phyloP scores from a whole-genome alignment of 2,329 filamentous ascomycete genomes.

The Sclerotinia minor region DNA sequence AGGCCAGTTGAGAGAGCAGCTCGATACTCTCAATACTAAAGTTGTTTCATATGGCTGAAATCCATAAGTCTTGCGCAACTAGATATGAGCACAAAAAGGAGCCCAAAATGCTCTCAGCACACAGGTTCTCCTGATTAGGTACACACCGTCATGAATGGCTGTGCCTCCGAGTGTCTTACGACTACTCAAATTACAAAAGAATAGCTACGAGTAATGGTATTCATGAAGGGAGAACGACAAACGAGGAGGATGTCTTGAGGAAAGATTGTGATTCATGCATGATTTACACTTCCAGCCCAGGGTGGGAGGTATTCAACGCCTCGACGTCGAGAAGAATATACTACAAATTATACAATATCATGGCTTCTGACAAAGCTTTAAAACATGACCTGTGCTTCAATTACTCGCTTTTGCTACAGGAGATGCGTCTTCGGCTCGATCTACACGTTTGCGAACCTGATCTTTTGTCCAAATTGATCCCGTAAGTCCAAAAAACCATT shows the following conservation, averaged over 20 bases:
- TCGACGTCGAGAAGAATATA: slow-evolving; percentile 11
- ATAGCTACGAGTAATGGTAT: neutral
- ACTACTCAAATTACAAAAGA: neutral
- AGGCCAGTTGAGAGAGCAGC: neutral
- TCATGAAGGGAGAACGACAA: slow-evolving; percentile 1
- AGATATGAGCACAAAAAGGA: neutral
- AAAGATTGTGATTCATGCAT: slow-evolving; percentile 14
- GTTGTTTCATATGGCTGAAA: neutral
- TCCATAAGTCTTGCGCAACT: neutral
- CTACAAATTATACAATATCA: slow-evolving; percentile 18
- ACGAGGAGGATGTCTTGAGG: neutral
- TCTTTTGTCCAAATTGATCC: slow-evolving; percentile 41
- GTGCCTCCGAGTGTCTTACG: neutral
- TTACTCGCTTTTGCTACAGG: slow-evolving; percentile 29
- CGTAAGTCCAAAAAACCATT: slow-evolving; percentile 45
- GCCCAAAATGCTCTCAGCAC: neutral
- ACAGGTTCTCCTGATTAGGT: neutral
- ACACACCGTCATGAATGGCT: neutral
- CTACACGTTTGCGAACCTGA: slow-evolving; percentile 30
- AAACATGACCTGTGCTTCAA: slow-evolving; percentile 23
- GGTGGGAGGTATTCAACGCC: slow-evolving; percentile 23
- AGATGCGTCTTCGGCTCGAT: slow-evolving; percentile 31
- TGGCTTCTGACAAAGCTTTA: neutral
- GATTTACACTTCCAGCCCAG: slow-evolving; percentile 8
- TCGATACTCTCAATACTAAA: neutral